phyloP scores from a whole-genome alignment of 1,284 basidiomycete species.

The Ceratobasidium sp. region DNA sequence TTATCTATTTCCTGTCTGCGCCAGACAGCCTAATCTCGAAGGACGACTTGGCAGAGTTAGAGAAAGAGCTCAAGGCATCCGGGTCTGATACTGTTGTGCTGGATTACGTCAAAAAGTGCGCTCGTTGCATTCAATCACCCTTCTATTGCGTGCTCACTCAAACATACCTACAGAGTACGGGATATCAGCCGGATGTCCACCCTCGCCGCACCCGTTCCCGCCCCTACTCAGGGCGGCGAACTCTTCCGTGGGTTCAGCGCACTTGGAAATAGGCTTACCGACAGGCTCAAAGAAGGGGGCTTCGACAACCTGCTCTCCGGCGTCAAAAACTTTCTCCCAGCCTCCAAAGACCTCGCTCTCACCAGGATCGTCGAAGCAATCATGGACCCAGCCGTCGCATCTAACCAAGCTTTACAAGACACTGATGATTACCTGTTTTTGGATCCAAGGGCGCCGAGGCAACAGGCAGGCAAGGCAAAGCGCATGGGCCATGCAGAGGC shows the following conservation, averaged over 20 bases:
- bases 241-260: conserved; percentile 93
- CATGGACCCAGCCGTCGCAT: conserved; percentile 94
- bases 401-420: conserved; percentile 92
- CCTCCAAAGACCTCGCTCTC: conserved; percentile 92
- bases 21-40: conserved; percentile 82
- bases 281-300: conserved; percentile 92
- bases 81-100: conserved; percentile 88
- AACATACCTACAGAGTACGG: conserved; percentile 62
- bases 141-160: background rate
- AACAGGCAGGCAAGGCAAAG: conserved; percentile 59
- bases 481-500: conserved; percentile 90
- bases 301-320: conserved; percentile 96
- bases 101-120: conserved; percentile 86
- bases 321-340: conserved; percentile 97
- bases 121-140: conserved; percentile 3
- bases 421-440: conserved; percentile 97
- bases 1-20: conserved; percentile 93
- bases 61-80: conserved; percentile 82
- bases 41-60: conserved; percentile 88
- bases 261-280: conserved; percentile 89
- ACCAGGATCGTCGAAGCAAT: conserved; percentile 94
- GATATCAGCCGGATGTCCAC: conserved; percentile 93
- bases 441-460: conserved; percentile 84
- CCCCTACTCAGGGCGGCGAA: conserved; percentile 75
- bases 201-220: conserved; percentile 78